Evolutionary conservation across 352 stramenopile genomes (phyloP), one percentile per base, ranked within the genome.

Genomic region (Pythium pyrilobum): DNA sequence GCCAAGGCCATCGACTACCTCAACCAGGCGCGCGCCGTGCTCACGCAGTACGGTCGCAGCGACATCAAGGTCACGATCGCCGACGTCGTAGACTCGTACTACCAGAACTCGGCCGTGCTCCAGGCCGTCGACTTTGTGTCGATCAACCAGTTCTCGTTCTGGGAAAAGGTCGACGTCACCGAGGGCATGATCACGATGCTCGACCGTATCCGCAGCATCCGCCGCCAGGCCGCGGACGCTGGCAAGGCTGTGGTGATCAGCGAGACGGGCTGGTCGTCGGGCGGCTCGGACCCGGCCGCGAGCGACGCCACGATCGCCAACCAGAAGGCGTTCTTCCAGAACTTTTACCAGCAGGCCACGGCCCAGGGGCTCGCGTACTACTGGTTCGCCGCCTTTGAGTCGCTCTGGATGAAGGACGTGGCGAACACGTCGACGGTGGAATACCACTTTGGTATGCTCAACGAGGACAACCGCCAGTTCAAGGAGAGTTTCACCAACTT

Each of bases 101-200:
- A 82, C 42, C 49, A 55, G n/a, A 79, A 90, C 48, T 71, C 55
- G 25, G 24, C 76, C 36, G 56, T 92, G 2, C 49, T 89, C 23
- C 61, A 85, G 18, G 77, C 73, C 0, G 77, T 88, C 3, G 81
- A 92, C 49, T 75, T 77, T 48, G 55, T 89, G 18, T 82, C 72
- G 18, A 69, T 87, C 32, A 92, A 90, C 67, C 74, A 92, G 60
- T 92, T 92, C 46, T 80, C 77, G 12, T 86, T 86, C 60, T 92
- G 81, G 81, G 79, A 89, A 39, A 43, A 52, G 5, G 52, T 47
- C 6, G 66, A 85, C 36, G 52, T 79, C 13, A 75, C 71, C 15
- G 74, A 88, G n/a, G 79, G 52, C 15, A 57, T 59, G 9, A 54
- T 69, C 6, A 59, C 67, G 9, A 78, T 73, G 24, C 69, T 92